Evolutionary conservation across 371 early-diverging fungal species (phyloP).

Genomic region (Saksenaea vasiformis): DNA sequence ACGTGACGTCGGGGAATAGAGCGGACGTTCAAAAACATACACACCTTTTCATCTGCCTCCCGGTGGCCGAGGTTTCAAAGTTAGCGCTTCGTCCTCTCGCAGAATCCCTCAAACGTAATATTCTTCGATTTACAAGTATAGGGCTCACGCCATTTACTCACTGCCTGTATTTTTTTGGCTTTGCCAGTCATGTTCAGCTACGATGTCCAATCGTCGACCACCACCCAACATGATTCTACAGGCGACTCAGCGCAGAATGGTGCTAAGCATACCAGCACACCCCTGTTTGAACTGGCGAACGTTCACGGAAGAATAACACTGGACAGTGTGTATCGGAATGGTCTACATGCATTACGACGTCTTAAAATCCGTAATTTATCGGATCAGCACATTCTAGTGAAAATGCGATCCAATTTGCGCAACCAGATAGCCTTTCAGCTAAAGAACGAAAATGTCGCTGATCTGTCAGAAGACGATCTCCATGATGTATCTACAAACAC

Average conservation of each 20-base stretch:
- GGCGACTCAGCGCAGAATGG: slow-evolving; percentile 7
- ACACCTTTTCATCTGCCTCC: no score
- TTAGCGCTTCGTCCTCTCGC: neutral
- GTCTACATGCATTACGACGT: slow-evolving; percentile 77
- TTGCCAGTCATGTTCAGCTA: slow-evolving; percentile 7
- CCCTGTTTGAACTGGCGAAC: slow-evolving; percentile 59
- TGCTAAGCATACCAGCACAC: slow-evolving; percentile 12
- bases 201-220: slow-evolving; percentile 10
- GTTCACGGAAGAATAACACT: slow-evolving; percentile 60
- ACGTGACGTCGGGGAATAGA: no score
- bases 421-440: slow-evolving; percentile 87
- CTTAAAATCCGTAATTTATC: slow-evolving; percentile 75
- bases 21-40: no score
- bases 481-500: slow-evolving; percentile 59
- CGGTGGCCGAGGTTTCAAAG: neutral
- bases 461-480: slow-evolving; percentile 23
- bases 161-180: neutral
- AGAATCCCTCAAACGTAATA: neutral
- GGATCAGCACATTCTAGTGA: slow-evolving; percentile 60
- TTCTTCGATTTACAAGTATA: neutral
- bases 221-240: slow-evolving; percentile 5
- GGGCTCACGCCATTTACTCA: neutral
- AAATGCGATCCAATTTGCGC: slow-evolving; percentile 81
- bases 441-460: slow-evolving; percentile 77
- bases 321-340: slow-evolving; percentile 82